These are phyloP conservation scores for Salix dunnii DNA, from an alignment of 345 rosid species.

Conservation along the genomic window DNA sequence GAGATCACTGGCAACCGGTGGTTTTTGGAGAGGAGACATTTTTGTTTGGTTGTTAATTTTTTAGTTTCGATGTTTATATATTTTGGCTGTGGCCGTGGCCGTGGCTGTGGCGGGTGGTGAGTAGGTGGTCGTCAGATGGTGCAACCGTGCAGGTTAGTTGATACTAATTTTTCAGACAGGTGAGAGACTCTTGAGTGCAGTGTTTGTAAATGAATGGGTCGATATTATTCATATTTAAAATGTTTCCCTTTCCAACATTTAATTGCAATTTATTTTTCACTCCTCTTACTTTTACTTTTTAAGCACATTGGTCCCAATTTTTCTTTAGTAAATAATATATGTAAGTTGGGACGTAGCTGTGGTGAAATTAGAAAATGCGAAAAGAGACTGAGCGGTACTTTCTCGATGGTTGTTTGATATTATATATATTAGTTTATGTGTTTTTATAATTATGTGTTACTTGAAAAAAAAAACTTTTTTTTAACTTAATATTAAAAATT, in stretches of 20 bases:
- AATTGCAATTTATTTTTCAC: neutral
- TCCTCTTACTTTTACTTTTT: neutral
- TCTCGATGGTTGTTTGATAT: too few species aligned
- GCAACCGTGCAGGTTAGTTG: neutral
- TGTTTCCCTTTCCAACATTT: neutral
- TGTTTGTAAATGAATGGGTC: neutral
- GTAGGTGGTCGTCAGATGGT: neutral
- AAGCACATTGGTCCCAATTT: neutral
- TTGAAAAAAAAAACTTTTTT: too few species aligned
- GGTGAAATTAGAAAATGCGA: too few species aligned
- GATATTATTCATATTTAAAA: conserved; percentile 1
- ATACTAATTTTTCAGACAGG: neutral
- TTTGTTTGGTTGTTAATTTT: neutral
- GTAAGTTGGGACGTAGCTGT: too few species aligned
- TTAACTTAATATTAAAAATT: too few species aligned
- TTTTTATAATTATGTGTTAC: too few species aligned
- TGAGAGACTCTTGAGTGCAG: neutral
- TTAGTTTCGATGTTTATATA: too few species aligned
- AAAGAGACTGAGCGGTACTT: too few species aligned
- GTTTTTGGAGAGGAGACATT: conserved; percentile 6
- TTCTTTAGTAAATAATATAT: too few species aligned
- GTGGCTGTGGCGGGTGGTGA: neutral
- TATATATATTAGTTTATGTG: too few species aligned
- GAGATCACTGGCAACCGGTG: conserved; percentile 36
- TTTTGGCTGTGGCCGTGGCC: neutral